These are phyloP conservation scores for Sarocladium strictum DNA, from an alignment of 2,329 filamentous ascomycete species.

Conservation along the genomic window DNA sequence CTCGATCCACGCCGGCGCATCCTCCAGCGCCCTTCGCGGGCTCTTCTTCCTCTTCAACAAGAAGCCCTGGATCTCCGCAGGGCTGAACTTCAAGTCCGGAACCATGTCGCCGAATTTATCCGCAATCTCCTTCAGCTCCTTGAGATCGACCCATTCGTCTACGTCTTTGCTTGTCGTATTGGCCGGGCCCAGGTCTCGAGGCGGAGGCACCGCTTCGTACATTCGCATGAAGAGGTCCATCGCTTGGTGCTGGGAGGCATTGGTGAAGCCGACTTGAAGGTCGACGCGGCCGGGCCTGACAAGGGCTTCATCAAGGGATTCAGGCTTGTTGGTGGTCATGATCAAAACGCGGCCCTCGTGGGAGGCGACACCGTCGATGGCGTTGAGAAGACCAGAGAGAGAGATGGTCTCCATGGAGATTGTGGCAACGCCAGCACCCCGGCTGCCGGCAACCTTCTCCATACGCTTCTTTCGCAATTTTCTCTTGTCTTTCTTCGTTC, in stretches of 20 bases:
- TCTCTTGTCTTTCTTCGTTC: conserved; percentile 14
- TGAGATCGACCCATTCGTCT: conserved; percentile 24
- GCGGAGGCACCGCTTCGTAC: conserved; percentile 40
- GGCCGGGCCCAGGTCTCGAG: background rate
- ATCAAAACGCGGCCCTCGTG: conserved; percentile 75
- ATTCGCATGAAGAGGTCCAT: conserved; percentile 55
- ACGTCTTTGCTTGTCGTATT: conserved; percentile 14
- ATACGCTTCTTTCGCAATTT: conserved; percentile 13
- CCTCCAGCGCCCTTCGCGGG: conserved; percentile 47
- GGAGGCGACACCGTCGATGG: conserved; percentile 75
- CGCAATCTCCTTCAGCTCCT: conserved; percentile 40
- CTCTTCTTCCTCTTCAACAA: conserved; percentile 56
- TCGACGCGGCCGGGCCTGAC: conserved; percentile 71
- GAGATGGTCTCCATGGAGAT: conserved; percentile 48
- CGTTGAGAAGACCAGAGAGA: conserved; percentile 73
- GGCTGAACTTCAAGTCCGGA: conserved; percentile 46
- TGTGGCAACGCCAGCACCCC: background rate
- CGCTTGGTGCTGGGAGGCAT: conserved; percentile 48
- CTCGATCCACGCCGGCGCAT: conserved; percentile 49
- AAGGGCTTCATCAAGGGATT: conserved; percentile 66
- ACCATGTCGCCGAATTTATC: conserved; percentile 45
- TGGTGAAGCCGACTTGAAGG: conserved; percentile 58
- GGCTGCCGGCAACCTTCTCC: background rate
- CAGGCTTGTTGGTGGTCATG: conserved; percentile 76
- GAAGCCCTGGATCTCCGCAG: conserved; percentile 61